Conservation (phyloP, 2,329 filamentous ascomycete genomes). For the Chalaropsis ovoidea region DNA sequence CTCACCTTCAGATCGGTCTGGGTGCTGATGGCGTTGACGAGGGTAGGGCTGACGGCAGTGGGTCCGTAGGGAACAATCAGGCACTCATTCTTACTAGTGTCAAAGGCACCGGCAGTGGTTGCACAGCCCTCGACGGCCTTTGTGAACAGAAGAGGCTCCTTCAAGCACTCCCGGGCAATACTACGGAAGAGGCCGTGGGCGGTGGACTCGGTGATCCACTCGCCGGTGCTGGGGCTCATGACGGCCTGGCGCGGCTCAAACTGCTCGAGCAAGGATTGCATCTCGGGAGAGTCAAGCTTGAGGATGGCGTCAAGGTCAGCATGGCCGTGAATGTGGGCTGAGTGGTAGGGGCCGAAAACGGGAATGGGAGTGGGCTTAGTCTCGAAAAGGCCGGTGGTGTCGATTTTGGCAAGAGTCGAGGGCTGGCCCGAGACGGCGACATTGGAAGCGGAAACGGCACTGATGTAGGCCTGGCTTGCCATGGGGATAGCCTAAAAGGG, state of each 20-base stretch:
- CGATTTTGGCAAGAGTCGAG: constrained; percentile 38
- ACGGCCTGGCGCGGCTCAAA: constrained; percentile 40
- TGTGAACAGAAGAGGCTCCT: constrained; percentile 40
- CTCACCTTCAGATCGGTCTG: constrained; percentile 38
- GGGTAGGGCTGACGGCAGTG: constrained; percentile 40
- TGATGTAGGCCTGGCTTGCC: constrained; percentile 44
- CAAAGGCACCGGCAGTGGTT: constrained; percentile 35
- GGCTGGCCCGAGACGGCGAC: constrained; percentile 48
- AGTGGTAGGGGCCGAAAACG: constrained; percentile 49
- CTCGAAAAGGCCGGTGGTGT: constrained; percentile 35
- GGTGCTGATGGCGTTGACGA: constrained; percentile 37
- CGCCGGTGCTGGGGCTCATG: constrained; percentile 43
- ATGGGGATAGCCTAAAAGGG: constrained; percentile 32
- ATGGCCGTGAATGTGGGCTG: constrained; percentile 41
- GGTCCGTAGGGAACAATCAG: constrained; percentile 43
- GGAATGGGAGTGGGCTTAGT: constrained; percentile 41
- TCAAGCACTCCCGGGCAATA: constrained; percentile 42
- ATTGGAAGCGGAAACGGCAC: constrained; percentile 40
- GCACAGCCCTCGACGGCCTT: constrained; percentile 42
- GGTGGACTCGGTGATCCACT: constrained; percentile 35
- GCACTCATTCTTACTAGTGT: constrained; percentile 33
- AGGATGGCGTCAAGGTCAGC: constrained; percentile 40
- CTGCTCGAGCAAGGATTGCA: constrained; percentile 35
- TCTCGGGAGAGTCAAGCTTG: constrained; percentile 35
- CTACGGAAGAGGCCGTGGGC: constrained; percentile 37